Base-by-base conservation (phyloP, 768 basidiomycete species). In the Thelephora ganbajun region DNA sequence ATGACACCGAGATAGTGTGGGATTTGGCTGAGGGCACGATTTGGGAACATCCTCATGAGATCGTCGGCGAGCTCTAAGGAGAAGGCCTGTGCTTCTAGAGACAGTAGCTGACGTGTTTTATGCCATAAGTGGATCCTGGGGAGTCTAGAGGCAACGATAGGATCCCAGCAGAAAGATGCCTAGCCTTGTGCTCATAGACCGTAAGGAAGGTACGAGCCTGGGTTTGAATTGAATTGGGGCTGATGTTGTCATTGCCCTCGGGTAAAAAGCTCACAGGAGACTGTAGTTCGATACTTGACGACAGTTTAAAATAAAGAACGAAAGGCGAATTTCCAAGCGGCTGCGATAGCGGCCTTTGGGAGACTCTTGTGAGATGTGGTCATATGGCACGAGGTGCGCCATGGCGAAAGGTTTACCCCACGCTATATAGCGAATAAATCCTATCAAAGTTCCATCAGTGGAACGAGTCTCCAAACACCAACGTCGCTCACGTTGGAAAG, bases 21-120 rank as follows among this genome's bases (percentile, higher is more conserved):
- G 14, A 69, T 71, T 57, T 80, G 79, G n/a, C 75, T 77, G 16
- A 80, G 67, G 47, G 63, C 62, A 1, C 69, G 68, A 14, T 64
- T 53, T 0, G 79, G 79, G 33, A 80, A 69, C 33, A 72, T 51
- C 36, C 65, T 58, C 13, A 57, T 55, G 23, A 78, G 61, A 51
- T 66, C 67, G 30, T 66, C 57, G 51, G 69, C 74, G 13, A 76
- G 55, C 51, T 77, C 72, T 26, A 59, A 51, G 0, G 75, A 69
- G 39, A 80, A 63, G 6, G 77, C 77, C 2, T 77, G 77, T 1
- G 76, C 77, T 14, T 73, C 76, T 50, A 62, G 64, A 79, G 72
- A 44, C 73, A 66, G 56, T 65, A 57, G 48, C 72, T 64, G 30
- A 80, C 57, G 52, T 63, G 26, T 64, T 60, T 53, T 44, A 70